phyloP scores from a whole-genome alignment of 225 moss, liverwort and hornwort genomes.

The Polytrichum commune region DNA sequence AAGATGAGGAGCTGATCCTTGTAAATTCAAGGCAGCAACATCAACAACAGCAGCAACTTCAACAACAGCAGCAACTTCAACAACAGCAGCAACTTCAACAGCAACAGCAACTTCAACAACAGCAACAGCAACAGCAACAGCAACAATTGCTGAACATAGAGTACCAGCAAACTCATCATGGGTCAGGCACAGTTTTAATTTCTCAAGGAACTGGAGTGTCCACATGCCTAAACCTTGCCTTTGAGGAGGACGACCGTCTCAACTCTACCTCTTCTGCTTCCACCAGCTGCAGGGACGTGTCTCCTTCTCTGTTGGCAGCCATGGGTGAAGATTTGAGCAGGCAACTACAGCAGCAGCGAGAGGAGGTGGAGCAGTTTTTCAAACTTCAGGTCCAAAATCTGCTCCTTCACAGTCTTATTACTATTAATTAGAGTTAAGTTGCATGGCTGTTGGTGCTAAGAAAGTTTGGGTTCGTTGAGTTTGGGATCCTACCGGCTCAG shows the following conservation, averaged over 20 bases:
- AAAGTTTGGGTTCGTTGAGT: too few species aligned
- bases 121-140: constrained; percentile 13
- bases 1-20: constrained; percentile 7
- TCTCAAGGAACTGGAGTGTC: constrained; percentile 15
- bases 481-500: too few species aligned
- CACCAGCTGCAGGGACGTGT: constrained; percentile 16
- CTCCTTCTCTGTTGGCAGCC: constrained; percentile 3
- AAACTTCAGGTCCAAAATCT: constrained; percentile 15
- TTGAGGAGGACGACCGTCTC: constrained; percentile 19
- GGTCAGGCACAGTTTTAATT: constrained; percentile 2
- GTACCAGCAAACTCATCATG: constrained; percentile 19
- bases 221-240: constrained; percentile 15
- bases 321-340: constrained; percentile 11
- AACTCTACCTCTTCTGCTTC: constrained; percentile 24
- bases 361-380: constrained; percentile 19
- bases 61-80: constrained; percentile 3
- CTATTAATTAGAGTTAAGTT: too few species aligned
- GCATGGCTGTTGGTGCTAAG: too few species aligned
- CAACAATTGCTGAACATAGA: constrained; percentile 22
- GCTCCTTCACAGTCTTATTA: too few species aligned
- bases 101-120: constrained; percentile 26
- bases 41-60: constrained; percentile 16
- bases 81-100: constrained; percentile 24
- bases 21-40: constrained; percentile 10
- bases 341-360: constrained; percentile 18